These are phyloP conservation scores for Fusarium austroafricanum DNA, from an alignment of 2,329 filamentous ascomycete species.

Conservation along the genomic window DNA sequence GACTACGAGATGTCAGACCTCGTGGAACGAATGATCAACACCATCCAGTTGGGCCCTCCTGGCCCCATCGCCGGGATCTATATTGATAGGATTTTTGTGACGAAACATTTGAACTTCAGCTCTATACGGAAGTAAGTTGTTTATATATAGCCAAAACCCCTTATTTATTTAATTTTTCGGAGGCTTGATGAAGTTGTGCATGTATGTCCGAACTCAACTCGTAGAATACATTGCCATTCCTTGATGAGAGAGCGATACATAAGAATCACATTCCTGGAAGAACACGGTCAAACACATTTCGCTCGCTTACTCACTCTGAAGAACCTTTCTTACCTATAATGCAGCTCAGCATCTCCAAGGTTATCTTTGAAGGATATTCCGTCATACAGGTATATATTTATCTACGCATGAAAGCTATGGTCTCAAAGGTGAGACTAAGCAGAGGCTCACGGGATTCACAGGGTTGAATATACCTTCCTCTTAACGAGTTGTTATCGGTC, in stretches of 20 bases:
- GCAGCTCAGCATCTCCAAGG: too few relatives aligned
- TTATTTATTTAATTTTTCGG: not conserved
- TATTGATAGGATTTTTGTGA: not conserved
- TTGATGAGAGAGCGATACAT: not conserved
- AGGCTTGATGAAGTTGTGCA: not conserved
- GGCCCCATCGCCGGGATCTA: constrained; percentile 28
- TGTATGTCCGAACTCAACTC: too few relatives aligned
- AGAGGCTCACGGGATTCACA: too few relatives aligned
- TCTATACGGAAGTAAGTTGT: not conserved
- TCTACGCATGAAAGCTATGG: not conserved
- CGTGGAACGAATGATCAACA: constrained; percentile 18
- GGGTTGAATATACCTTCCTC: too few relatives aligned
- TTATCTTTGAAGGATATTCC: too few relatives aligned
- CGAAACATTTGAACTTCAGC: not conserved
- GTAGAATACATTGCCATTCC: not conserved
- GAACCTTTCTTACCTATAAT: not conserved
- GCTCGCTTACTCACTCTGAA: not conserved
- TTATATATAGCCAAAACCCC: not conserved
- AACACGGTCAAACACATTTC: not conserved
- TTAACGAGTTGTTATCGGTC: too few relatives aligned
- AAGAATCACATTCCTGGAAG: too few relatives aligned
- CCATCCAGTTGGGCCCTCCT: constrained; percentile 12
- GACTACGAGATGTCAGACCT: constrained; percentile 1
- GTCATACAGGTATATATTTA: too few relatives aligned
- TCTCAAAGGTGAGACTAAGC: not conserved